Conservation (phyloP, 1,139 yeast species). For the Taphrina communis region DNA sequence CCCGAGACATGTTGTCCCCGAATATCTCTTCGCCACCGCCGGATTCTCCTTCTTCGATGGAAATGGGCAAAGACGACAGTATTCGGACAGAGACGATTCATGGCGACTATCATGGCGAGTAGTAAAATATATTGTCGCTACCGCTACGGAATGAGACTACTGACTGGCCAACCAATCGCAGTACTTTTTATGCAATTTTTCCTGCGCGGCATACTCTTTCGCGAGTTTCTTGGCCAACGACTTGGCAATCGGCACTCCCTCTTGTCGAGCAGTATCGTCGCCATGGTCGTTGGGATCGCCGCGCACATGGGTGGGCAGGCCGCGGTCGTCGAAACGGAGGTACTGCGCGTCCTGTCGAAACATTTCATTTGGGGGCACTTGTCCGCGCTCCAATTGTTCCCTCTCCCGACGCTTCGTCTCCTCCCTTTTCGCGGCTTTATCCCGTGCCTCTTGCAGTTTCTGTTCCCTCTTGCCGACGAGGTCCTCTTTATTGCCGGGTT, state of each 20-base stretch:
- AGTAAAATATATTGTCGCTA: no score
- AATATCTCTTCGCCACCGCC: no score
- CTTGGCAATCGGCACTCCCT: slow-evolving; percentile 57
- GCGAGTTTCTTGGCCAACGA: slow-evolving; percentile 79
- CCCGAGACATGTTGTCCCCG: slow-evolving; percentile 9
- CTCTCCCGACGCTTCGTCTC: slow-evolving; percentile 62
- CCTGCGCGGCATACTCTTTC: slow-evolving; percentile 79
- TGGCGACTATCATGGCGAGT: no score
- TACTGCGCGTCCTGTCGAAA: slow-evolving; percentile 62
- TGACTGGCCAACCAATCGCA: slow-evolving; percentile 41
- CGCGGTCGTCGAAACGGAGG: slow-evolving; percentile 81
- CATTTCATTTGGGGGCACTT: slow-evolving; percentile 71
- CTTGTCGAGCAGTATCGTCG: slow-evolving; percentile 67
- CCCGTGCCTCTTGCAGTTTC: slow-evolving; percentile 55
- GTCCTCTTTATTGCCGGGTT: slow-evolving; percentile 78
- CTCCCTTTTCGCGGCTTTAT: slow-evolving; percentile 54
- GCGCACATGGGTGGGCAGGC: slow-evolving; percentile 70
- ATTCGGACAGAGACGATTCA: no score
- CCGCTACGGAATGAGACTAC: neutral
- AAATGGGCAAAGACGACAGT: no score
- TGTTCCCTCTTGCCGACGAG: slow-evolving; percentile 65
- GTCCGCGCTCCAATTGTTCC: slow-evolving; percentile 72
- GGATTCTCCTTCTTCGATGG: no score
- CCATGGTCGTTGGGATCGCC: slow-evolving; percentile 74
- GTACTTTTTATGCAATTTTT: slow-evolving; percentile 77